Conservation (phyloP, 2,329 filamentous ascomycete species). For the Penicillium sp. region DNA sequence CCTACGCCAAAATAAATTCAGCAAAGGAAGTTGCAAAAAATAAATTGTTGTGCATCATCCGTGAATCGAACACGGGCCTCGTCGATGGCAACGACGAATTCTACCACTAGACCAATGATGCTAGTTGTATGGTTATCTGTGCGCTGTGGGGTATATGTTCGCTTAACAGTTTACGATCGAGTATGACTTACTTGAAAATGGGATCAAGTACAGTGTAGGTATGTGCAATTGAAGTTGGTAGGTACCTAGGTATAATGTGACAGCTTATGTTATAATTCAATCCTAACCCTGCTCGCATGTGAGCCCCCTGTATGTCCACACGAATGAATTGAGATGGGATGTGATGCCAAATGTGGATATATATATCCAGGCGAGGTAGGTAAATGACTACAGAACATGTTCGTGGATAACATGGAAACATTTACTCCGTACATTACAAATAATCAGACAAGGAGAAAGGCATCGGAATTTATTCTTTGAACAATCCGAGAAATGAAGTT, state of each 20-base stretch:
- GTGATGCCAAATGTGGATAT: neutral
- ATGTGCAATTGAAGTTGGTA: neutral
- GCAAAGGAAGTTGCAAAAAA: conserved; percentile 12
- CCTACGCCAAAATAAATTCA: neutral
- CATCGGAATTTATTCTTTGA: neutral
- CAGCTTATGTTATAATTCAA: no score
- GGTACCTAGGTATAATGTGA: neutral
- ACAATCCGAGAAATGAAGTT: neutral
- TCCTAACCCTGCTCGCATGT: neutral
- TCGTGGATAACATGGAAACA: neutral
- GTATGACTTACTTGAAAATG: neutral
- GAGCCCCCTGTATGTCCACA: neutral
- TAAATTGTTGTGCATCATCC: conserved; percentile 41
- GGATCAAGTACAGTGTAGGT: neutral
- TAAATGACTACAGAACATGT: neutral
- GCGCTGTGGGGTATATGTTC: neutral
- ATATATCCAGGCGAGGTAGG: neutral
- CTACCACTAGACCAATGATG: conserved; percentile 47
- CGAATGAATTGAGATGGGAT: neutral
- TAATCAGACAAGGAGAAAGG: neutral
- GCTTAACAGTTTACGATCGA: neutral
- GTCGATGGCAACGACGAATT: conserved; percentile 44
- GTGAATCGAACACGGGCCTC: conserved; percentile 50
- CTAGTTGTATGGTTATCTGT: conserved; percentile 11
- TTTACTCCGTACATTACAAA: neutral